Base-by-base conservation (phyloP, 2,329 filamentous ascomycete species). In the Microcera coccophila region DNA sequence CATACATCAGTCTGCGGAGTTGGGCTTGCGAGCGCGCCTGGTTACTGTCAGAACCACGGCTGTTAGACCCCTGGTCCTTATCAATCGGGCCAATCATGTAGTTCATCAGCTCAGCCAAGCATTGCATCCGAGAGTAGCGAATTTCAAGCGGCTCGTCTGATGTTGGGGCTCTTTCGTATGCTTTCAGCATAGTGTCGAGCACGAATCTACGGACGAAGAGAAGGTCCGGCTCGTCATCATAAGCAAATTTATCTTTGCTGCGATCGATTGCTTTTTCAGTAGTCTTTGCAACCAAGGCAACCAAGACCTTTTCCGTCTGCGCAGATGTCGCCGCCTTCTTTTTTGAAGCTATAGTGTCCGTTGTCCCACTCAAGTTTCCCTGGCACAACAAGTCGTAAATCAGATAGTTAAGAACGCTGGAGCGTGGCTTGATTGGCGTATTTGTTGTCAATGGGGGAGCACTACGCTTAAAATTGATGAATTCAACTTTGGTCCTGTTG, bases 391-490 rank as follows among this genome's bases (percentile, higher is more conserved):
- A 73, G 46, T 85, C 85, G 55, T 87, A 90, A 37, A 98, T 79
- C 26, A 98, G 75, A 60, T 98, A 98, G 64, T 97, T 96, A 49
- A 98, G 73, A 33, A 97, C 85, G 49, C 87, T 90, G 10, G 91
- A 90, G 31, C 93, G 83, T 42, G 93, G 93, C 66, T 97, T 97
- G 14, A 94, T 90, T 4, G 93, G 93, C 2, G 93, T 97, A 41
- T 82, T 83, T 10, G 84, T 84, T 54, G 88, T 84, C 34, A 89
- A 78, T 36, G 91, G 88, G 41, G 90, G 87, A 5, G 88, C 85
- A 60, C 90, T 95, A 47, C 91, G 84, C 53, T 94, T 97, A 70
- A 96, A 98, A 65, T 96, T 97, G 72, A 99, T 96, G 62, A 99
- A 97, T 62, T 98, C 94, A 33, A 98, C 81, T 74, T 99, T 99